phyloP scores from a whole-genome alignment of 176 grass and related monocot species.

The Oryza punctata region DNA sequence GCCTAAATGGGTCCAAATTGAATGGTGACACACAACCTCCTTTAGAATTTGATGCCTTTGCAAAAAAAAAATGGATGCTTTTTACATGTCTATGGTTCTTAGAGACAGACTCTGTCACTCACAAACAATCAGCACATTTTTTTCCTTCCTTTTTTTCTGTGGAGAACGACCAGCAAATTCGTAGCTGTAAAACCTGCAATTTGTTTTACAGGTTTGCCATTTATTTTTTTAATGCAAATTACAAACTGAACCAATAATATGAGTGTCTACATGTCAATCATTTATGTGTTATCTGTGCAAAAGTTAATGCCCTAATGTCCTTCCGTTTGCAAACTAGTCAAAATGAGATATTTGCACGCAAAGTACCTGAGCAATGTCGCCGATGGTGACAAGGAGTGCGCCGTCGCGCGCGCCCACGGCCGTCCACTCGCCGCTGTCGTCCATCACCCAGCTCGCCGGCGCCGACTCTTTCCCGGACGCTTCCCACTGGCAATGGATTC shows the following conservation, averaged over 20 bases:
- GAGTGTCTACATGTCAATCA: not conserved
- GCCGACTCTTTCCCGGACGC: not conserved
- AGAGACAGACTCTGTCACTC: not conserved
- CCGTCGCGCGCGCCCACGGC: conserved; percentile 37
- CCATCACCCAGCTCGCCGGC: conserved; percentile 50
- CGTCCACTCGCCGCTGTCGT: conserved; percentile 54
- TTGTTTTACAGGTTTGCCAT: not conserved
- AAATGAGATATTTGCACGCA: conserved; percentile 22
- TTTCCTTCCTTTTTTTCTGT: no score
- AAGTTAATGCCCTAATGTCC: not conserved
- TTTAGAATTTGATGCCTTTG: conserved; percentile 30
- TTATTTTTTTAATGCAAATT: not conserved
- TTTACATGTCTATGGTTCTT: not conserved
- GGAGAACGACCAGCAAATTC: no score
- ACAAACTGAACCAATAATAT: not conserved
- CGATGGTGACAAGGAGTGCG: conserved; percentile 68
- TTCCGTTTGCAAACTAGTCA: not conserved
- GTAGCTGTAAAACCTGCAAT: not conserved
- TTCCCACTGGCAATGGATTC: conserved; percentile 61
- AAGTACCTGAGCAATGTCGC: conserved; percentile 84
- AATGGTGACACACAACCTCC: conserved; percentile 26
- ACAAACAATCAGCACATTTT: not conserved
- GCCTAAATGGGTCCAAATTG: conserved; percentile 3
- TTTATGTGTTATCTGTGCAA: not conserved
- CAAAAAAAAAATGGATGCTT: conserved; percentile 24